Base-by-base conservation (phyloP, 257 asterid genomes). In the Solanum sejunctum region DNA sequence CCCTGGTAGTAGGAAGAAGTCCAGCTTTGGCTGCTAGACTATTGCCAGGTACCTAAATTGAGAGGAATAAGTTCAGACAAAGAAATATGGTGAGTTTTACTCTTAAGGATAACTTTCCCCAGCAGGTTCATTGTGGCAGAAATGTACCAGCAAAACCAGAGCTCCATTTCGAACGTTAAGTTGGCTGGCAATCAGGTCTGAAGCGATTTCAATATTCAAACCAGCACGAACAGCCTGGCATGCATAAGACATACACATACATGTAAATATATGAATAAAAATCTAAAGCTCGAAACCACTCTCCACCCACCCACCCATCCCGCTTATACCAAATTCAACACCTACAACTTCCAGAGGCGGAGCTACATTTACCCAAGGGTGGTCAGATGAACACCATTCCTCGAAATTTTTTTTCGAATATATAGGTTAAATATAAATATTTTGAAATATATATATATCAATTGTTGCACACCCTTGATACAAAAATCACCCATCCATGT, bases 141-240 rank as follows among this genome's bases (percentile, higher is more conserved):
- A 79, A 26, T 39, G 12, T 81, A 95, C 99, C 97, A 57, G 93
- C 88, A 96, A 87, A 80, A 96, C 83, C 80, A 95, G 90, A 84
- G 99, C 99, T 86, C 99, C 98, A 78, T 91, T 95, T 84, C 94
- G 93, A 85, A 96, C 98, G 85, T 95, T 95, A 83, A 96, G 98
- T 88, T 96, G 99, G 90, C 87, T 96, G 78, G 98, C 98, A 82
- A 93, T 81, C 60, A 89, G 86, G 81, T 95, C 99, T 3, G 97
- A 92, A 23, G 99, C 99, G 64, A 96, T 86, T 23, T 94, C 98
- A 77, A 92, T 80, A 47, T 92, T 93, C 77, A 95, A 84, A 85
- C 97, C 98, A 86, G 98, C 97, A 88, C 97, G 92, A 84, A 92
- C 92, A 88, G 86, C 96, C 99, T 93, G 88, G 60, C n/a, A 80